Percentiles rank a stretch among this genome's conserved stretches.
Conservation (phyloP, 352 stramenopile genomes). For the Globisporangium nodosum region DNA sequence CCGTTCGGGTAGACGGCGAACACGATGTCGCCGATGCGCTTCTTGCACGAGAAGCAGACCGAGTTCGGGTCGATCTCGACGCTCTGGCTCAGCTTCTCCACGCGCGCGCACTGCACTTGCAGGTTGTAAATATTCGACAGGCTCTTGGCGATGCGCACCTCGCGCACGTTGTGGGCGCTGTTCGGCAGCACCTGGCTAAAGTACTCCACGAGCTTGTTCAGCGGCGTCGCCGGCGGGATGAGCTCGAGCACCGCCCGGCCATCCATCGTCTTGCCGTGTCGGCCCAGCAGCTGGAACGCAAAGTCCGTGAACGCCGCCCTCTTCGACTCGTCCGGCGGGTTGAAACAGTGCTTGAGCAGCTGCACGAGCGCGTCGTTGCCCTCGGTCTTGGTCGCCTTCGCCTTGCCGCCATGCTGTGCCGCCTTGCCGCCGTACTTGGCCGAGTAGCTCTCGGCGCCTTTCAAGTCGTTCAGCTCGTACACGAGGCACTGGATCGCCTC, state of each 20-base stretch:
- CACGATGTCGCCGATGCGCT: conserved; percentile 85
- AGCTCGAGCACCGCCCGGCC: conserved; percentile 60
- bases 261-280: conserved; percentile 76
- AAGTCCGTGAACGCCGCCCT: conserved; percentile 75
- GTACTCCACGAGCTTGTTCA: conserved; percentile 81
- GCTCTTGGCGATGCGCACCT: conserved; percentile 74
- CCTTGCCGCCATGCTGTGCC: neutral
- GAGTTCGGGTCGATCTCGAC: conserved; percentile 82
- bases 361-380: conserved; percentile 70
- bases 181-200: conserved; percentile 76
- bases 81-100: conserved; percentile 70
- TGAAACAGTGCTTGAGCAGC: conserved; percentile 79
- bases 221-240: conserved; percentile 58
- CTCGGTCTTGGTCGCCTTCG: conserved; percentile 48
- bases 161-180: conserved; percentile 77
- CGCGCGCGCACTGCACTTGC: conserved; percentile 82
- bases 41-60: conserved; percentile 75
- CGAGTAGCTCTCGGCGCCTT: conserved; percentile 77
- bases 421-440: conserved; percentile 59
- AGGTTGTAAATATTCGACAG: conserved; percentile 89
- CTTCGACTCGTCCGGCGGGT: conserved; percentile 73
- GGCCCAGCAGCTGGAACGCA: conserved; percentile 67
- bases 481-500: conserved; percentile 73
- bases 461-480: conserved; percentile 75
- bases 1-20: conserved; percentile 85